These are phyloP conservation scores for Exserohilum turcica DNA, from an alignment of 2,329 filamentous ascomycete genomes.

Conservation along the genomic window DNA sequence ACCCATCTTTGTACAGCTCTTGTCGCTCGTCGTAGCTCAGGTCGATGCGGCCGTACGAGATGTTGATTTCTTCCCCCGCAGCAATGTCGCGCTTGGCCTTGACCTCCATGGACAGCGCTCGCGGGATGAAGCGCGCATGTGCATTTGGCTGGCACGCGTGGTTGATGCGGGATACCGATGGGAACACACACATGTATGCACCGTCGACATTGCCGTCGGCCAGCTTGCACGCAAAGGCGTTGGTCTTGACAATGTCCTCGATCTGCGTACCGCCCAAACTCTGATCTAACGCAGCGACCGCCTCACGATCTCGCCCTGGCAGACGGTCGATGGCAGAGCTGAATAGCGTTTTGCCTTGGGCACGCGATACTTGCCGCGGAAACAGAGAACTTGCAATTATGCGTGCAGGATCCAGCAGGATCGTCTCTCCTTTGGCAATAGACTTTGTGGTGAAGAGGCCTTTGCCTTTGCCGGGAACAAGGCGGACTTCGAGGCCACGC, in stretches of 20 bases:
- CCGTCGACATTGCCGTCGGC: constrained; percentile 25
- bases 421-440: constrained; percentile 21
- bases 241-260: constrained; percentile 32
- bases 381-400: constrained; percentile 30
- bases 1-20: constrained; percentile 25
- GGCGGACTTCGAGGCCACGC: constrained; percentile 18
- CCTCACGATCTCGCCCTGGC: constrained; percentile 6
- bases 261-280: constrained; percentile 20
- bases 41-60: constrained; percentile 30
- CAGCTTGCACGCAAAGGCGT: constrained; percentile 30
- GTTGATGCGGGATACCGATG: constrained; percentile 30
- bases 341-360: constrained; percentile 22
- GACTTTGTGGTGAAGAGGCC: constrained; percentile 23
- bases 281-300: constrained; percentile 22
- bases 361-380: constrained; percentile 14
- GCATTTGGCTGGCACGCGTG: constrained; percentile 33
- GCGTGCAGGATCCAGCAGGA: constrained; percentile 27
- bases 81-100: constrained; percentile 26
- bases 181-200: constrained; percentile 33
- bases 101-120: constrained; percentile 28
- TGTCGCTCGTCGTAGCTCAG: constrained; percentile 24
- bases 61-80: constrained; percentile 30
- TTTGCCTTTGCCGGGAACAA: constrained; percentile 31
- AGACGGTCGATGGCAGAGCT: constrained; percentile 16
- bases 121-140: constrained; percentile 28